Conservation (phyloP, 257 asterid genomes). For the Apocynum venetum region DNA sequence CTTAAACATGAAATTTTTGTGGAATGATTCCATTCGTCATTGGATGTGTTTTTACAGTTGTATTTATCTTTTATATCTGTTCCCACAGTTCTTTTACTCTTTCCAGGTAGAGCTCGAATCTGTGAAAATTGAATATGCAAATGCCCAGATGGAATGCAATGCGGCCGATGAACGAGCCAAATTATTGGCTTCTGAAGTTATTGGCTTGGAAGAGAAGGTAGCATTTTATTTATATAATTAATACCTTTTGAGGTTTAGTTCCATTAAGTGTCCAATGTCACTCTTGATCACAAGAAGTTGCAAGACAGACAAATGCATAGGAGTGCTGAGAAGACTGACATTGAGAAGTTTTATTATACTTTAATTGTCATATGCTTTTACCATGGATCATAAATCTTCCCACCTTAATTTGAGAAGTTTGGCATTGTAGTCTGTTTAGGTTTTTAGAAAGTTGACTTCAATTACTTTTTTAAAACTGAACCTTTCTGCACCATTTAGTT, state of each 20-base stretch:
- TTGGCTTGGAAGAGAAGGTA: slow-evolving; percentile 98
- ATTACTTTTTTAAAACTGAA: not conserved
- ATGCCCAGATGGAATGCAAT: slow-evolving; percentile 84
- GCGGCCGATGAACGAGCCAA: slow-evolving; percentile 99
- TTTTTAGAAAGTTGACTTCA: not conserved
- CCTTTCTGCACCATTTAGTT: not conserved
- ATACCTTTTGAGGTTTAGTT: not conserved
- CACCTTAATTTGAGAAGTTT: not conserved
- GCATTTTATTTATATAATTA: not conserved
- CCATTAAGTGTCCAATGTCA: not conserved
- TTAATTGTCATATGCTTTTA: not conserved
- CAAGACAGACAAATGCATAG: not conserved
- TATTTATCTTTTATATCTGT: not conserved
- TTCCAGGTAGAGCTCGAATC: slow-evolving; percentile 81
- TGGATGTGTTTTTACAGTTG: not conserved
- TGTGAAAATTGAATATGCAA: slow-evolving; percentile 60
- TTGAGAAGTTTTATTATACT: not conserved
- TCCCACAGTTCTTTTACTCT: not conserved
- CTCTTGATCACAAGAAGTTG: not conserved
- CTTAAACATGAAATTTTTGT: not conserved
- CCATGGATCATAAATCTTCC: not conserved
- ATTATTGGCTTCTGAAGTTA: slow-evolving; percentile 92
- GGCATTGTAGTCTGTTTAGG: not conserved
- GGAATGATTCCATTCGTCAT: not conserved
- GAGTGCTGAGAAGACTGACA: not conserved